These are phyloP conservation scores for Schizothecium vesticola DNA, from an alignment of 495 filamentous ascomycete genomes.

Conservation along the genomic window DNA sequence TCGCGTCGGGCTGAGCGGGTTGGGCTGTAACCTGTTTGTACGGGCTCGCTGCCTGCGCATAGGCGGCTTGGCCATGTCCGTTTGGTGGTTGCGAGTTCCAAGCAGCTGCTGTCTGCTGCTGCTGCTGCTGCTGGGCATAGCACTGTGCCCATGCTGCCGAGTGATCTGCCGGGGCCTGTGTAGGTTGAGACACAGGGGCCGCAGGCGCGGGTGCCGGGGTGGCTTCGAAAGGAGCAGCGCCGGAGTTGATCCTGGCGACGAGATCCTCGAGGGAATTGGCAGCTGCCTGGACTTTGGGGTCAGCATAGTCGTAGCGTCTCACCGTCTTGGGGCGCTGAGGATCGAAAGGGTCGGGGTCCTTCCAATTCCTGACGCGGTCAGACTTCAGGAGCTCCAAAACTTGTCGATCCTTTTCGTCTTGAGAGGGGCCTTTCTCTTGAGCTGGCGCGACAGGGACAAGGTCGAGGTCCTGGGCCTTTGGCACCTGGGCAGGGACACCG, in stretches of 20 bases:
- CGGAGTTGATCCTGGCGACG: slow-evolving; percentile 19
- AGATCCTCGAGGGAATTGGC: slow-evolving; percentile 27
- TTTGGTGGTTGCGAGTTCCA: not conserved
- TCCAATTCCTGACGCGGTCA: slow-evolving; percentile 31
- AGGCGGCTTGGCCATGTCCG: slow-evolving; percentile 10
- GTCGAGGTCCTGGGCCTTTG: not conserved
- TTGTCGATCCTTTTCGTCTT: slow-evolving; percentile 20
- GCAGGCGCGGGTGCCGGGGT: not conserved
- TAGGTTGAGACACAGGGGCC: not conserved
- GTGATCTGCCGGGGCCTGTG: slow-evolving; percentile 18
- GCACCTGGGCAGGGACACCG: not conserved
- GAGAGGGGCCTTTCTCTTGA: not conserved
- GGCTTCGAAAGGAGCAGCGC: not conserved
- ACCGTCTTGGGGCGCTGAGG: slow-evolving; percentile 20
- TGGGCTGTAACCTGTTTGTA: slow-evolving; percentile 12
- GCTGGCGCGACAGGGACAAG: not conserved
- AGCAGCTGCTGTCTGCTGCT: slow-evolving; percentile 14
- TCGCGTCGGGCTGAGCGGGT: not conserved
- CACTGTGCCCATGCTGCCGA: slow-evolving; percentile 26
- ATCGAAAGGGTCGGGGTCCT: slow-evolving; percentile 28
- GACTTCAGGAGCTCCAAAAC: slow-evolving; percentile 30
- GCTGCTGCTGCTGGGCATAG: slow-evolving; percentile 27
- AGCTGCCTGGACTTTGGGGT: slow-evolving; percentile 30
- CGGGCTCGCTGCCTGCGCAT: slow-evolving; percentile 20
- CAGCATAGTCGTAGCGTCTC: slow-evolving; percentile 27